A percentile compares a stretch with the other conserved stretches of the same genome.
These are phyloP conservation scores for Rhodamnia rubescens DNA, from an alignment of 345 rosid genomes.

Conservation along the genomic window DNA sequence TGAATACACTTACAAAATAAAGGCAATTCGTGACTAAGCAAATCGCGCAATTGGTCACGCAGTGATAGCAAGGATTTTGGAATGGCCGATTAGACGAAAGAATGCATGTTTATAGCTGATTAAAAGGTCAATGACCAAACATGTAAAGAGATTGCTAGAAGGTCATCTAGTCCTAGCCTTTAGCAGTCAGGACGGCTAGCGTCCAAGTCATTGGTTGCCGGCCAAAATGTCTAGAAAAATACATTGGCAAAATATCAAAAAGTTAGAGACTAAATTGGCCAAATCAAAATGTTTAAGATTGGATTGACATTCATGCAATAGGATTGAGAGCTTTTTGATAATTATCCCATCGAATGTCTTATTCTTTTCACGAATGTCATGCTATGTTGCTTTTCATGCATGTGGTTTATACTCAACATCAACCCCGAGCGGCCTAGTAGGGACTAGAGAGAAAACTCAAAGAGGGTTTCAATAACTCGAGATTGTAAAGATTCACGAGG, in stretches of 20 bases:
- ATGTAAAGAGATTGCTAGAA: neutral
- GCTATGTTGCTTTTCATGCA: neutral
- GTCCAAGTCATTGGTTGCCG: accelerated
- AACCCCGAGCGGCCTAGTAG: neutral
- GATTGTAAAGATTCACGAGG: neutral
- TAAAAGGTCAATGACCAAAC: neutral
- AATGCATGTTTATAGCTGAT: neutral
- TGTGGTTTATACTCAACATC: neutral
- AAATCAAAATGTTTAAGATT: neutral
- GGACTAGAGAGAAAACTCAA: neutral
- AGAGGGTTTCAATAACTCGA: neutral
- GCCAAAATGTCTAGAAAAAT: neutral
- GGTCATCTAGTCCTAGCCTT: neutral
- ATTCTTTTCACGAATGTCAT: neutral
- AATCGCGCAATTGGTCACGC: too few relatives aligned
- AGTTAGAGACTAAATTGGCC: neutral
- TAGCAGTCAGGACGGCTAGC: accelerated
- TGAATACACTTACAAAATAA: too few relatives aligned
- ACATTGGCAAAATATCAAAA: neutral
- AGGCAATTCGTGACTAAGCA: too few relatives aligned
- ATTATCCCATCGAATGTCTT: neutral
- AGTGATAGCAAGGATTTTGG: neutral
- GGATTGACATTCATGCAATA: neutral
- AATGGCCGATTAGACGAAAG: neutral
- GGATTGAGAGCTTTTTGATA: neutral